Evolutionary conservation across 345 rosid species (phyloP), one percentile per base, ranked within the genome.

Genomic region (Eucalyptus paniculata): DNA sequence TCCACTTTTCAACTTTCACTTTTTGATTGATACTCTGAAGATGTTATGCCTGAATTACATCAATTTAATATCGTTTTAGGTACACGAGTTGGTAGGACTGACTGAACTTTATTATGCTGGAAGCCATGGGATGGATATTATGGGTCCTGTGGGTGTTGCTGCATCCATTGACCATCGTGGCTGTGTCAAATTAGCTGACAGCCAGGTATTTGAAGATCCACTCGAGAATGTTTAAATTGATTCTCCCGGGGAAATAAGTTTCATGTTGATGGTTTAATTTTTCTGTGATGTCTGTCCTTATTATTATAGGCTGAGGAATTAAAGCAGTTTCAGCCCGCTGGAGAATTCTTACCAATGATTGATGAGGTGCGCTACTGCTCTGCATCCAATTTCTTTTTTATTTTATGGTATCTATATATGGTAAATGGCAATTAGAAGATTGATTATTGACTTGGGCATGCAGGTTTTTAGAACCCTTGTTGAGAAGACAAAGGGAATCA

Each of bases 61-160:
- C 90, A 90, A 50, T 90, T 65, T 53, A 42, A 49, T n/a, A 86
- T 80, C 77, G n/a, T 53, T 49, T 90, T 92, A 97, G 99, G 99
- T 96, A 19, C 95, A 89, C 88, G 92, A 96, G 89, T 91, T 98
- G 94, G 97, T 97, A 91, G 98, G 98, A 93, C 94, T 98, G 93
- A 96, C 95, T 56, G 99, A 98, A 91, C 98, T 98, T 60, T 95
- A 93, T 89, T 98, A 98, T 90, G 99, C 99, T 42, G 99, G 99
- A 91, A 96, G 99, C 88, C 99, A 97, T 88, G 99, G 99, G 50
- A 98, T 98, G 99, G 99, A 98, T 94, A 98, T 98, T 28, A 93
- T 95, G 96, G 94, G 96, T 45, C 97, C 99, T 87, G 89, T 87
- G 47, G 89, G 87, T 67, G 89, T 88, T 12, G 88, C 90, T 32